Evolutionary conservation across 352 stramenopile species (phyloP), one percentile per base, ranked within the genome.

Genomic region (Globisporangium nodosum): DNA sequence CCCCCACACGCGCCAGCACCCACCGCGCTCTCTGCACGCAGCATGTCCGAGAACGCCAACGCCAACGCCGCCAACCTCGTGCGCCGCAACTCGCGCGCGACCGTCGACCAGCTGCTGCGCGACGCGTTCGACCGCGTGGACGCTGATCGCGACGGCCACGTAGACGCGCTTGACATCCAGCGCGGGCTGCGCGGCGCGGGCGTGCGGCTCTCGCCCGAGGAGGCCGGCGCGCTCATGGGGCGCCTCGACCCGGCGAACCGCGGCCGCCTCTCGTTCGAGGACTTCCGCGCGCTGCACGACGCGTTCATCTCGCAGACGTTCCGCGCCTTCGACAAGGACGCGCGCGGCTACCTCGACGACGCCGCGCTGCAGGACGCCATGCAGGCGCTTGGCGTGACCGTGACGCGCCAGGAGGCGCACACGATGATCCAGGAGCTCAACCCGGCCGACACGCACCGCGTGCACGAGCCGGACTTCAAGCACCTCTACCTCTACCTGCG

Each of bases 401-500:
- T 91, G 33, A 93, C 83, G 62, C 66, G 90, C 24, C 60, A 79
- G 35, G 83, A 93, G 54, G 83, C 81, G n/a, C 81, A 83, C 49
- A 61, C 62, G 42, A 93, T 93, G 83, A 91, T 93, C 70, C 58
- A 78, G 52, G 61, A 93, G 59, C 71, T 93, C 24, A 68, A 90
- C 53, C 81, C 81, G 45, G 62, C 67, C 16, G 83, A 93, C 57
- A 68, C 70, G 18, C 75, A 86, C 70, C 68, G 73, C 52, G 73
- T 93, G 21, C 78, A 86, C 45, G 79, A 90, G 64, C 69, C 70
- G 49, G 83, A 93, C 69, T 93, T 93, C 68, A 90, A 93, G 70
- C 70, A 88, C 56, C 56, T 93, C 27, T 93, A 93, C 57, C 64
- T 93, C 48, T 65, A 89, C 45, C 64, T 93, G 54, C 83, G 83